A percentile compares a stretch with the other conserved stretches of the same genome.
These are phyloP conservation scores for Mrakia frigida DNA, from an alignment of 768 basidiomycete species.

Conservation along the genomic window DNA sequence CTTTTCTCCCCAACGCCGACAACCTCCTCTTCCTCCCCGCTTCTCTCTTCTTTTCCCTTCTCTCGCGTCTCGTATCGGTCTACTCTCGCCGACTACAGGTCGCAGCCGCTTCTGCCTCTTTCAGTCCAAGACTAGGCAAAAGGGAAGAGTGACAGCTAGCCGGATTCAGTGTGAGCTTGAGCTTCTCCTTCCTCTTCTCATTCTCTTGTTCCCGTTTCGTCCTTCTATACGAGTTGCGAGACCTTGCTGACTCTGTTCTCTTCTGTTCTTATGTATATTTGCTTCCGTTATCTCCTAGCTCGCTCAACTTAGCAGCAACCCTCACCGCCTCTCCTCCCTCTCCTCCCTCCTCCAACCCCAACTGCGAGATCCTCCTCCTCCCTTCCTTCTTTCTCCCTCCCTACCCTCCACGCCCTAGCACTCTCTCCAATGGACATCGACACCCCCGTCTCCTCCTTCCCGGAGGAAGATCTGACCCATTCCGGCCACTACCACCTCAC, in stretches of 20 bases:
- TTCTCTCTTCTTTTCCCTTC: too few relatives aligned
- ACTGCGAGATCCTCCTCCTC: not conserved
- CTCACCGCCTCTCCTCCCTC: not conserved
- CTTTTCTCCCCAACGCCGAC: not conserved
- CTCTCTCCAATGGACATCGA: constrained; percentile 43
- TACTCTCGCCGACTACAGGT: not conserved
- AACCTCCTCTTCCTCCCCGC: not conserved
- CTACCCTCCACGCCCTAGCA: not conserved
- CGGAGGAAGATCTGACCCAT: constrained; percentile 12
- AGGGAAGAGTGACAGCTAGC: not conserved
- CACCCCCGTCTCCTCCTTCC: constrained; percentile 36
- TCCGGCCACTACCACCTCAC: constrained; percentile 39
- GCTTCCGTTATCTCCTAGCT: not conserved
- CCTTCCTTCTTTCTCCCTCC: not conserved
- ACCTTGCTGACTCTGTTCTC: not conserved
- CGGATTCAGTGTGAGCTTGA: not conserved
- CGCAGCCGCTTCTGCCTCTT: not conserved
- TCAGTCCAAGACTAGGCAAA: not conserved
- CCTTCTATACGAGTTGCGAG: too few relatives aligned
- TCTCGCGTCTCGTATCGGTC: too few relatives aligned
- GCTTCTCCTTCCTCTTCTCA: not conserved
- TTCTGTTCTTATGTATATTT: not conserved
- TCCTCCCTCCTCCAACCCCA: not conserved
- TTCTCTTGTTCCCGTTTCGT: not conserved
- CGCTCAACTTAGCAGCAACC: not conserved